These are phyloP conservation scores for Myxozyma vanderwaltii DNA, from an alignment of 805 yeast species.

Conservation along the genomic window DNA sequence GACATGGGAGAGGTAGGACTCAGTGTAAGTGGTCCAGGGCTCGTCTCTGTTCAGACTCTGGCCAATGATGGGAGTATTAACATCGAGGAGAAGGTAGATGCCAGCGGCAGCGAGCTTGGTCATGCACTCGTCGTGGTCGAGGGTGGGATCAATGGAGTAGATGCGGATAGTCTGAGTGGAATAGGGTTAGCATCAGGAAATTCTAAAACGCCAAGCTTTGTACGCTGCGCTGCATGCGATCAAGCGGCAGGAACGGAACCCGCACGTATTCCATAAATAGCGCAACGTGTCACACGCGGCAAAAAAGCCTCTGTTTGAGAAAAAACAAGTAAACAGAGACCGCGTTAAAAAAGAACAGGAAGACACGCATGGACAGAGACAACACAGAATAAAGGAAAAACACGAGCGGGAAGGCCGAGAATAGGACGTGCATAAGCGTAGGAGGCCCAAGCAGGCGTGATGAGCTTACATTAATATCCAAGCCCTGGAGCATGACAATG, in stretches of 20 bases:
- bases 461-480: slow-evolving; percentile 63
- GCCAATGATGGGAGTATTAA: slow-evolving; percentile 77
- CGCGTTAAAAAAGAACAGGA: too few relatives aligned
- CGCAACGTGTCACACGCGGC: too few relatives aligned
- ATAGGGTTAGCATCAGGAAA: neutral
- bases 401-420: neutral
- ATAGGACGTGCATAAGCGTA: neutral
- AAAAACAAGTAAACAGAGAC: too few relatives aligned
- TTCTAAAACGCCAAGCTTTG: neutral
- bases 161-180: slow-evolving; percentile 66
- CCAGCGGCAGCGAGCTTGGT: slow-evolving; percentile 87
- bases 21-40: slow-evolving; percentile 87
- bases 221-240: neutral
- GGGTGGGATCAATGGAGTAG: slow-evolving; percentile 79
- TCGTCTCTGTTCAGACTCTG: slow-evolving; percentile 87
- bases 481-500: slow-evolving; percentile 72
- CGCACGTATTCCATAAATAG: slow-evolving; percentile 1
- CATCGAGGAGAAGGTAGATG: slow-evolving; percentile 87
- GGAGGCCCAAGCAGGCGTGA: neutral
- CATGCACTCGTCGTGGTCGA: slow-evolving; percentile 90
- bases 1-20: slow-evolving; percentile 69
- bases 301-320: too few relatives aligned
- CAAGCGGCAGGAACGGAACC: slow-evolving; percentile 10
- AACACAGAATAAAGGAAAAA: neutral
- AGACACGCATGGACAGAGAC: too few relatives aligned